Percentiles rank a stretch among this genome's conserved stretches.
phyloP scores from a whole-genome alignment of 2,329 filamentous ascomycete genomes.

The Dactylonectria estremocensis region DNA sequence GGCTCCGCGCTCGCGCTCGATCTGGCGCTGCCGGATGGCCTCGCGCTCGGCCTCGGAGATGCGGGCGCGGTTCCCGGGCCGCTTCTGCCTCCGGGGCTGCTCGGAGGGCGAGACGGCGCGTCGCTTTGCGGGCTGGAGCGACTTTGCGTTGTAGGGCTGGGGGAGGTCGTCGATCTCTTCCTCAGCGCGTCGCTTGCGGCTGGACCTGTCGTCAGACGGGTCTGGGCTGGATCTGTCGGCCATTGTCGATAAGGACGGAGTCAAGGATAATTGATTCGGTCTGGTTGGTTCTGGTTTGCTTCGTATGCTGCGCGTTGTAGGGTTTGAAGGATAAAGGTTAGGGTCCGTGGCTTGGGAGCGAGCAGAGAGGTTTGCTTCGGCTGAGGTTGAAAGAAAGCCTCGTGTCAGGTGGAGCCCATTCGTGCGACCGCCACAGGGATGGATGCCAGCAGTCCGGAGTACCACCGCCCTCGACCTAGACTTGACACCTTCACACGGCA shows the following conservation, averaged over 20 bases:
- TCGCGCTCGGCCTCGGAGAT: slow-evolving; percentile 78
- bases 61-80: slow-evolving; percentile 76
- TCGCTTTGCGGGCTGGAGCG: slow-evolving; percentile 72
- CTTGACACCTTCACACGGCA: too few relatives aligned
- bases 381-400: slow-evolving; percentile 10
- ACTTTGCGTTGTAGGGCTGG: slow-evolving; percentile 73
- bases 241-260: slow-evolving; percentile 25
- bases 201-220: slow-evolving; percentile 37
- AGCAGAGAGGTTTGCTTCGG: not conserved
- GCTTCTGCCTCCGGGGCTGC: slow-evolving; percentile 76
- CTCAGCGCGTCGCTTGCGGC: slow-evolving; percentile 53
- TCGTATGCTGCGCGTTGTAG: not conserved
- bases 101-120: slow-evolving; percentile 70
- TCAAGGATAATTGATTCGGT: not conserved
- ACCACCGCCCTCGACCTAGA: not conserved
- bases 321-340: slow-evolving; percentile 2
- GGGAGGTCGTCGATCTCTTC: slow-evolving; percentile 64
- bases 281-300: not conserved
- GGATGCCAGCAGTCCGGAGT: not conserved
- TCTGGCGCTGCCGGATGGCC: slow-evolving; percentile 74
- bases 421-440: not conserved
- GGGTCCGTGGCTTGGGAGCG: not conserved
- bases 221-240: slow-evolving; percentile 35
- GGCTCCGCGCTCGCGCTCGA: slow-evolving; percentile 67
- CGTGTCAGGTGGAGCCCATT: not conserved